phyloP scores from a whole-genome alignment of 768 basidiomycete genomes.

The Leccinum subgranulosum region DNA sequence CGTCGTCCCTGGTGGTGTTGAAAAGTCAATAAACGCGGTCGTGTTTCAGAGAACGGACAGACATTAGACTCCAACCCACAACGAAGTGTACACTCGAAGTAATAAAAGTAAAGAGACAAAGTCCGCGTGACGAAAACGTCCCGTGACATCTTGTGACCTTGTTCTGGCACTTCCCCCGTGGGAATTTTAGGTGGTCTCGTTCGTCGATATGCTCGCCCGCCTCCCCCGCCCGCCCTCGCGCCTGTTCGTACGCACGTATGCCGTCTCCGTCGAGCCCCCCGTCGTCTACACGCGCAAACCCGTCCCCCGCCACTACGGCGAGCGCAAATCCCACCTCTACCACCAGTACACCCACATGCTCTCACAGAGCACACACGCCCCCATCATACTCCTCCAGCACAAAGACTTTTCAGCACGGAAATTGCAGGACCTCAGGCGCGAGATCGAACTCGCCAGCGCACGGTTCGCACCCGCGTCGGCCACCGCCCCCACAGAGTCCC shows the following conservation, averaged over 20 bases:
- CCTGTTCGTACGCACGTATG: conserved; percentile 42
- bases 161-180: not conserved
- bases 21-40: conserved; percentile 24
- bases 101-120: conserved; percentile 22
- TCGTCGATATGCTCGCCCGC: conserved; percentile 13
- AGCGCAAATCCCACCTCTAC: conserved; percentile 80
- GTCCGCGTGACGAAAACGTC: conserved; percentile 21
- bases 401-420: conserved; percentile 68
- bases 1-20: conserved; percentile 57
- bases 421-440: conserved; percentile 64
- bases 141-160: conserved; percentile 26
- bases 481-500: conserved; percentile 30
- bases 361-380: conserved; percentile 48
- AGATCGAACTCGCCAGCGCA: conserved; percentile 56
- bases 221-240: not conserved
- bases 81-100: conserved; percentile 4
- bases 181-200: no score
- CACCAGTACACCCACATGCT: conserved; percentile 77
- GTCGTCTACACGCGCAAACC: conserved; percentile 51
- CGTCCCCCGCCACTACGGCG: conserved; percentile 65
- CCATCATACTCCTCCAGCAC: conserved; percentile 79
- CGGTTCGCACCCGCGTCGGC: conserved; percentile 33
- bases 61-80: conserved; percentile 27
- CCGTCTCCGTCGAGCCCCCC: conserved; percentile 53
- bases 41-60: conserved; percentile 20